Evolutionary conservation across 2,329 filamentous ascomycete species (phyloP), one percentile per base, ranked within the genome.

Genomic region (Penicillium sp.): DNA sequence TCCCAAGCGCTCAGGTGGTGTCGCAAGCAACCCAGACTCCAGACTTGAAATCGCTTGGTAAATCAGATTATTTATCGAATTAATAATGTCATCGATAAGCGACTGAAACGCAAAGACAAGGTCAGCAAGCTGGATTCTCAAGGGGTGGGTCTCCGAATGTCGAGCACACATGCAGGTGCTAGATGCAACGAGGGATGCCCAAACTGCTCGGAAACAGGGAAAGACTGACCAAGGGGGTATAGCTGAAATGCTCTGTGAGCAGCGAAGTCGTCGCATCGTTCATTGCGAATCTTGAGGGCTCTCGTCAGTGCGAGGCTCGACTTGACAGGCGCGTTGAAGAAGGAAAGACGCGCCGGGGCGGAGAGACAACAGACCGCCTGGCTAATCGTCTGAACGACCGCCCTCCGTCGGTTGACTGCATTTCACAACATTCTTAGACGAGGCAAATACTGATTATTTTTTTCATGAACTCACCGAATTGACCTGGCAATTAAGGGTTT

Each of bases 31-130:
- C 1, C 92, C 91, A 58, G 87, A 86, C 78, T 98, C 95, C 66
- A 98, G 88, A 62, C 90, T 92, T 71, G 92, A 91, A 71, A 97
- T 88, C 57, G 92, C 93, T 76, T 90, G 90, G 78, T 96, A 95
- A 71, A 95, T 90, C 71, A 97, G 86, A 72, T 94, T 91, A 81
- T 98, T 99, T 77, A 97, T 88, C 58, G 90, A 91, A 82, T 98
- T 97, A 81, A 98, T 97, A 70, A 98, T 93, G 79, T 98, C 94
- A 85, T 99, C 95, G 73, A 99, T 90, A 45, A 99, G 87, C 63
- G 91, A 91, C 93, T 97, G 71, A 28, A 45, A 51, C 11, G 11
- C 1, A 60, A 22, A 57, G 28, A 14, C 45, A 10, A 8, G 35
- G 61, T 66, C 49, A 71, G 70, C 58, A 37, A 58, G 58, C 42